A percentile compares a stretch with the other conserved stretches of the same genome.
Conservation (phyloP, 2,329 filamentous ascomycete species). For the Colletotrichum tabaci region DNA sequence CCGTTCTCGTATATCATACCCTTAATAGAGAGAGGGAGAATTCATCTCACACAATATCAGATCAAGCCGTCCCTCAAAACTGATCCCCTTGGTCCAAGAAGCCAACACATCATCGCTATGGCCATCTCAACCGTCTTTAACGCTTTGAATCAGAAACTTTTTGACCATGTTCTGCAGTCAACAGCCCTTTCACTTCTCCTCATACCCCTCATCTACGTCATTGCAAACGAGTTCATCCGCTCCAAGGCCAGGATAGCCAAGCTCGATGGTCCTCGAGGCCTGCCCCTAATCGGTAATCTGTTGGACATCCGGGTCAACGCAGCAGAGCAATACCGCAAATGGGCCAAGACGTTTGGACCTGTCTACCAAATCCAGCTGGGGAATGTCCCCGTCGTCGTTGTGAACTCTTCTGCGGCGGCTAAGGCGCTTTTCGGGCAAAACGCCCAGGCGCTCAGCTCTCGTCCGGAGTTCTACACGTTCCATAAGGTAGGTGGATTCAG, state of each 20-base stretch:
- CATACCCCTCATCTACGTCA: slow-evolving; percentile 59
- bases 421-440: slow-evolving; percentile 67
- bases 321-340: slow-evolving; percentile 69
- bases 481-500: slow-evolving; percentile 62
- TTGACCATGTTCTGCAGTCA: slow-evolving; percentile 46
- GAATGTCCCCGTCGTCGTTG: slow-evolving; percentile 69
- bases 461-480: slow-evolving; percentile 72
- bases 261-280: slow-evolving; percentile 63
- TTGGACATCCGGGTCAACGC: slow-evolving; percentile 69
- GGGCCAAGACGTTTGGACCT: slow-evolving; percentile 62
- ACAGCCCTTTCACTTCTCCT: slow-evolving; percentile 16
- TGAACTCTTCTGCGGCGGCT: slow-evolving; percentile 68
- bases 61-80: neutral
- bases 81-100: neutral
- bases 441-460: slow-evolving; percentile 67
- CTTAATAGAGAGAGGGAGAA: too few species aligned
- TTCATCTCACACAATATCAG: neutral
- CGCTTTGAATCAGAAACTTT: slow-evolving; percentile 42
- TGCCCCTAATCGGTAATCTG: slow-evolving; percentile 70
- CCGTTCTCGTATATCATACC: neutral
- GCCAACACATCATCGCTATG: slow-evolving; percentile 42
- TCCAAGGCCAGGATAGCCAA: slow-evolving; percentile 59
- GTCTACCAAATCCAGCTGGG: slow-evolving; percentile 73
- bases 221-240: slow-evolving; percentile 66
- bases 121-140: slow-evolving; percentile 47